phyloP scores from a whole-genome alignment of 192 early-diverging fungal species.

The Gonapodya prolifera region DNA sequence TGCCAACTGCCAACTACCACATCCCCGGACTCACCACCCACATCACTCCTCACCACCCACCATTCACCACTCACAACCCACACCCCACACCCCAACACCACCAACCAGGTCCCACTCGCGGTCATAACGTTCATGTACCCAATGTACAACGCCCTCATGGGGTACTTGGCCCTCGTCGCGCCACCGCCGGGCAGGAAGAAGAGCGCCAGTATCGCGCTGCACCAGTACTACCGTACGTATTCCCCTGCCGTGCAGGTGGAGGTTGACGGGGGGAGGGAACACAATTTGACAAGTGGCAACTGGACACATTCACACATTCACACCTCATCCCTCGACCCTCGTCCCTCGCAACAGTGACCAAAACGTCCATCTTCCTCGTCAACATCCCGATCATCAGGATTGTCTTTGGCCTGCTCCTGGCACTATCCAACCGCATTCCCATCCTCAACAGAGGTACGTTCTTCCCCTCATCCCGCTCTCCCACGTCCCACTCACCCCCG shows the following conservation, averaged over 20 bases:
- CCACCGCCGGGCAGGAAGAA: neutral
- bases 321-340: neutral
- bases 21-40: no score
- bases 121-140: neutral
- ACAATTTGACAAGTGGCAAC: no score
- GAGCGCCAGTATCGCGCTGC: neutral
- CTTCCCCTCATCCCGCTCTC: no score
- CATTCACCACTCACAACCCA: no score
- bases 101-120: neutral
- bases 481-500: neutral
- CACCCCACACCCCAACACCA: no score
- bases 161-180: neutral
- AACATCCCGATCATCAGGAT: neutral
- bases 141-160: neutral
- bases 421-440: neutral
- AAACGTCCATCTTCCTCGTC: neutral
- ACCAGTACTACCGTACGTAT: conserved; percentile 1
- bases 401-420: neutral
- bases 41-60: no score
- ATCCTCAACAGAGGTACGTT: neutral
- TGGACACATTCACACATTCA: neutral
- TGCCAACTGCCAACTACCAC: no score
- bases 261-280: no score
- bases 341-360: neutral
- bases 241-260: no score